phyloP scores from a whole-genome alignment of 2,329 filamentous ascomycete species.

The Claviceps sp. region DNA sequence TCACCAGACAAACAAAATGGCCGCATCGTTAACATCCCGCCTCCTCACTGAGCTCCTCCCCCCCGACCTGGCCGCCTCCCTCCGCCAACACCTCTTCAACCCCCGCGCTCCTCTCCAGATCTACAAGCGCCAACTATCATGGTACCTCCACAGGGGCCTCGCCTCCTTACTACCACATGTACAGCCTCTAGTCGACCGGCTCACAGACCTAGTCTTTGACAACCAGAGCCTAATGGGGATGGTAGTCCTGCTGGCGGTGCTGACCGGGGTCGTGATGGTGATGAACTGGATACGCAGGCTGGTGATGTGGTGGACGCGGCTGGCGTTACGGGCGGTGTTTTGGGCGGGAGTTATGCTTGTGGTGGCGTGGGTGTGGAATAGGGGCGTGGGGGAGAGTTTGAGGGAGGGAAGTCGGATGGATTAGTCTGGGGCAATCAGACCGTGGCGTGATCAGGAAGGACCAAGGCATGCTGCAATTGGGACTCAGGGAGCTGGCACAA shows the following conservation, averaged over 20 bases:
- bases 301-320: conserved; percentile 63
- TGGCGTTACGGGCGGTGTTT: conserved; percentile 49
- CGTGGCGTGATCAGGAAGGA: no score
- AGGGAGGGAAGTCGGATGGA: conserved; percentile 31
- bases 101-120: conserved; percentile 31
- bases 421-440: no score
- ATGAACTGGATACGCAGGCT: conserved; percentile 59
- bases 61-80: conserved; percentile 27
- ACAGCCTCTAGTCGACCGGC: conserved; percentile 28
- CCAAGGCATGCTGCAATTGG: no score
- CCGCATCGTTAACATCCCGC: conserved; percentile 17
- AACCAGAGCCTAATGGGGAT: conserved; percentile 21
- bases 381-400: conserved; percentile 51
- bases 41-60: conserved; percentile 29
- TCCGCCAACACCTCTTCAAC: conserved; percentile 35
- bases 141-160: conserved; percentile 16
- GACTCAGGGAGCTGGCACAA: no score
- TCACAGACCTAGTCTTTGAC: conserved; percentile 19
- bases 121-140: conserved; percentile 21
- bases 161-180: conserved; percentile 26
- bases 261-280: conserved; percentile 47
- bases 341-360: conserved; percentile 46
- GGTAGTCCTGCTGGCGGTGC: conserved; percentile 19
- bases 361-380: conserved; percentile 45
- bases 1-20: conserved; percentile 12